Percentiles rank a stretch among this genome's conserved stretches.
Evolutionary conservation across 176 grass and related monocot species (phyloP).

Genomic region (Avena atlantica): DNA sequence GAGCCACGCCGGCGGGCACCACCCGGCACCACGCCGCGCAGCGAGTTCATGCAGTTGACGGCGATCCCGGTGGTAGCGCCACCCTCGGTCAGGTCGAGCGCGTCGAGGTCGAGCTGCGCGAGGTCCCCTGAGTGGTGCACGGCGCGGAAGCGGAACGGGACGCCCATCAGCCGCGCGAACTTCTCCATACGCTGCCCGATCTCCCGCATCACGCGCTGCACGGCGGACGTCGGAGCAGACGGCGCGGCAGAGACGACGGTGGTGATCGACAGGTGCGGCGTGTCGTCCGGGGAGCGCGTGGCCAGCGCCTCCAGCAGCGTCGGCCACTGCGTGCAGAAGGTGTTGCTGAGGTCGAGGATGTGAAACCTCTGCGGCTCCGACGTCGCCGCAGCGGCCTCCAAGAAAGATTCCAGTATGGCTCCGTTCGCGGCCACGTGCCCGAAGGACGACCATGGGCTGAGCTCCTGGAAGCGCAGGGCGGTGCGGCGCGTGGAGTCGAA

Average conservation of each 20-base stretch:
- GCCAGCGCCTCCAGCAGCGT: conserved; percentile 95
- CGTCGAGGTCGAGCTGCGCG: conserved; percentile 79
- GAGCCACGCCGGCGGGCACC: conserved; percentile 56
- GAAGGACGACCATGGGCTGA: conserved; percentile 97
- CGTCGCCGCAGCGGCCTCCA: conserved; percentile 66
- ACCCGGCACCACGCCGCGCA: conserved; percentile 64
- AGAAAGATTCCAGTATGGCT: conserved; percentile 94
- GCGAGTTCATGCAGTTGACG: conserved; percentile 83
- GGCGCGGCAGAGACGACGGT: conserved; percentile 72
- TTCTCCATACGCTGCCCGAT: conserved; percentile 98
- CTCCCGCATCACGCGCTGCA: conserved; percentile 93
- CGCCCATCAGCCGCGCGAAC: conserved; percentile 97
- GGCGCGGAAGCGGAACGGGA: conserved; percentile 86
- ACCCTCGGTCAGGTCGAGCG: conserved; percentile 63
- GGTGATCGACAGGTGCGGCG: conserved; percentile 93
- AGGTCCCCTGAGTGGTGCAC: conserved; percentile 87
- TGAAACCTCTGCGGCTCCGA: conserved; percentile 68
- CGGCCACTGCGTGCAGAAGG: conserved; percentile 99
- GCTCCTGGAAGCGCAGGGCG: conserved; percentile 89
- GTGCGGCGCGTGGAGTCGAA: conserved; percentile 94
- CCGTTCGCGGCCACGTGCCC: conserved; percentile 98
- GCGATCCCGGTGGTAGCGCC: conserved; percentile 65
- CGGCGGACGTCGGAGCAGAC: conserved; percentile 56
- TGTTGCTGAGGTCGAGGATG: conserved; percentile 98
- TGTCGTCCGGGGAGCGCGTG: conserved; percentile 93